phyloP scores from a whole-genome alignment of 345 rosid genomes.

The Eucalyptus pauciflora region DNA sequence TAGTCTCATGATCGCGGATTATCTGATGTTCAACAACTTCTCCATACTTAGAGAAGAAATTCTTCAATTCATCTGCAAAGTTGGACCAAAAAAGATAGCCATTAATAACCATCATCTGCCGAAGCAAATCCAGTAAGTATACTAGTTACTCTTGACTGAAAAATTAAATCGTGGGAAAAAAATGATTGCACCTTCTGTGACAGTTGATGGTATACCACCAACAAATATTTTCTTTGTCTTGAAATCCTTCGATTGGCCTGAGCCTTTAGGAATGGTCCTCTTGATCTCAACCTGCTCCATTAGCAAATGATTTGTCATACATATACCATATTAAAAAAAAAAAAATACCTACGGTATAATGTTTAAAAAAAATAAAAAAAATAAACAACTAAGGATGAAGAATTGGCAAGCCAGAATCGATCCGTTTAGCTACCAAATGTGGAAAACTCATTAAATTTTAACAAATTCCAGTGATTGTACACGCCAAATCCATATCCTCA shows the following conservation, averaged over 20 bases:
- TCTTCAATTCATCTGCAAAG: constrained; percentile 64
- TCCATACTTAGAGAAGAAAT: constrained; percentile 76
- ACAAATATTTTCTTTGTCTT: constrained; percentile 89
- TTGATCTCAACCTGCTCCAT: constrained; percentile 79
- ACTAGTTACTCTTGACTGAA: not conserved
- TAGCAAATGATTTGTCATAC: not conserved
- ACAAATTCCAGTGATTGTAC: not conserved
- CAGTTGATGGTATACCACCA: constrained; percentile 77
- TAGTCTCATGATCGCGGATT: constrained; percentile 84
- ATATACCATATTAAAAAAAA: not conserved
- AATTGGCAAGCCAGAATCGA: not conserved
- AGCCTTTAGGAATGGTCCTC: constrained; percentile 86
- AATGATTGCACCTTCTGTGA: constrained; percentile 51
- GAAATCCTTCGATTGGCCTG: constrained; percentile 56
- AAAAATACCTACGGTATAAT: not conserved
- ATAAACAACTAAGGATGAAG: not conserved
- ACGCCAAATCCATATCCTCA: not conserved
- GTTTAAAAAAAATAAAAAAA: not conserved
- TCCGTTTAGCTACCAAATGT: not conserved
- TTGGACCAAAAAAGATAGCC: not conserved
- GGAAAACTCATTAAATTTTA: not conserved
- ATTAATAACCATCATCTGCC: not conserved
- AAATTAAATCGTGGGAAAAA: not conserved
- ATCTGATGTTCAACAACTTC: constrained; percentile 76
- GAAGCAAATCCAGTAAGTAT: not conserved